Conservation (phyloP, 257 asterid species). For the Forsythia suspensa region DNA sequence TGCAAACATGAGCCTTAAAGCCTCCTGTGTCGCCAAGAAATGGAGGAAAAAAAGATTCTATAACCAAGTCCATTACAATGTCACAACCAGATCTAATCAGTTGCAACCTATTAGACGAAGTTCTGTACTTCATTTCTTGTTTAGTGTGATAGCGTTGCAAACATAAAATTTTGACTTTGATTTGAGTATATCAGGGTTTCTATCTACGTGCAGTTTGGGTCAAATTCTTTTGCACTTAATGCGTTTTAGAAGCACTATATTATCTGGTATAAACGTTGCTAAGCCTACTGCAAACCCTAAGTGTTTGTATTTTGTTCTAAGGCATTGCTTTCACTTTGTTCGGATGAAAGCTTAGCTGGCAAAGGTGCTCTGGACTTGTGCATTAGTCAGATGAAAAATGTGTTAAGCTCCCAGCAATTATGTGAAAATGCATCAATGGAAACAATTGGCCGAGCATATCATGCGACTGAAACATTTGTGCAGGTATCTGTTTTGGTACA, state of each 20-base stretch:
- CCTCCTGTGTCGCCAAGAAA: conserved; percentile 1
- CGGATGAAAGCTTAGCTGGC: conserved; percentile 79
- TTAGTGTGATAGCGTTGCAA: conserved; percentile 5
- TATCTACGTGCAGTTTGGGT: conserved; percentile 8
- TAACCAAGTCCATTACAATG: conserved; percentile 8
- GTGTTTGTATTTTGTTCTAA: conserved; percentile 29
- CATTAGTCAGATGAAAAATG: conserved; percentile 78
- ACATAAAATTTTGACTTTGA: neutral
- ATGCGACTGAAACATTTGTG: conserved; percentile 93
- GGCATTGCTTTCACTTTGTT: conserved; percentile 87
- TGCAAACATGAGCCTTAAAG: neutral
- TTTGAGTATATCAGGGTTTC: neutral
- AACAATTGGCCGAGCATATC: conserved; percentile 89
- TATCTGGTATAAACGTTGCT: conserved; percentile 16
- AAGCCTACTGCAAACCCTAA: conserved; percentile 4
- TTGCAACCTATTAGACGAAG: neutral
- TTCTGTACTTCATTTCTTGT: conserved; percentile 9
- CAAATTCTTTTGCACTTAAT: conserved; percentile 1
- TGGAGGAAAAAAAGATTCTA: neutral
- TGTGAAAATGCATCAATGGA: conserved; percentile 94
- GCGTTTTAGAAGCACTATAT: neutral
- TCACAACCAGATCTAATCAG: conserved; percentile 10
- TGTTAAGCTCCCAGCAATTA: conserved; percentile 75
- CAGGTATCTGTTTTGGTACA: conserved; percentile 55
- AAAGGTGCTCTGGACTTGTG: conserved; percentile 94